Percentiles rank a stretch among this genome's conserved stretches.
phyloP scores from a whole-genome alignment of 1,284 basidiomycete genomes.

The Termitomyces sp. region DNA sequence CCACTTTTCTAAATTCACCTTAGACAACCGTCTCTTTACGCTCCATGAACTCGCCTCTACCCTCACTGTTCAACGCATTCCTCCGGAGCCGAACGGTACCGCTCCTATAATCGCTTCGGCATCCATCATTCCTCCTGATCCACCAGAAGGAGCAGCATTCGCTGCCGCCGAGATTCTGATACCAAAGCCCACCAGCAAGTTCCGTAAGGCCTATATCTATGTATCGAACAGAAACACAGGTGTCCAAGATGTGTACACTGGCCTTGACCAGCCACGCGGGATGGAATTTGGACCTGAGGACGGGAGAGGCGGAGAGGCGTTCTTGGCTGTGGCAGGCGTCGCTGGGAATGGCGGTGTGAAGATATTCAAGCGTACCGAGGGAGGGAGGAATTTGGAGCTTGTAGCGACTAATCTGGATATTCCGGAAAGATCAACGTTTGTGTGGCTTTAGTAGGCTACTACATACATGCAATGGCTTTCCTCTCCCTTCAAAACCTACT shows the following conservation, averaged over 20 bases:
- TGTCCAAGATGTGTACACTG: slow-evolving; percentile 47
- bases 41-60: slow-evolving; percentile 64
- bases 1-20: not conserved
- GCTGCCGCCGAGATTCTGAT: slow-evolving; percentile 59
- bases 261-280: slow-evolving; percentile 58
- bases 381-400: slow-evolving; percentile 46
- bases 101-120: slow-evolving; percentile 46
- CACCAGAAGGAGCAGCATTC: slow-evolving; percentile 43
- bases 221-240: slow-evolving; percentile 64
- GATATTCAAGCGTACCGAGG: slow-evolving; percentile 49
- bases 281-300: slow-evolving; percentile 49
- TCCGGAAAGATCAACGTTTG: slow-evolving; percentile 50
- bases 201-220: slow-evolving; percentile 56
- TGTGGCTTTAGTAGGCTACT: slow-evolving; percentile 29
- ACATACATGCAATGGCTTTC: not conserved
- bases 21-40: slow-evolving; percentile 55
- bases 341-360: slow-evolving; percentile 51
- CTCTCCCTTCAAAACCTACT: too few species aligned
- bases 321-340: slow-evolving; percentile 51
- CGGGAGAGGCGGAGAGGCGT: slow-evolving; percentile 43
- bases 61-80: slow-evolving; percentile 57
- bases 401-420: slow-evolving; percentile 49
- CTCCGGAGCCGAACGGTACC: slow-evolving; percentile 43
- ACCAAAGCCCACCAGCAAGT: slow-evolving; percentile 41
- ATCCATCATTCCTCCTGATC: slow-evolving; percentile 51